phyloP scores from a whole-genome alignment of 2,329 filamentous ascomycete genomes.

The Endothia cerciana region DNA sequence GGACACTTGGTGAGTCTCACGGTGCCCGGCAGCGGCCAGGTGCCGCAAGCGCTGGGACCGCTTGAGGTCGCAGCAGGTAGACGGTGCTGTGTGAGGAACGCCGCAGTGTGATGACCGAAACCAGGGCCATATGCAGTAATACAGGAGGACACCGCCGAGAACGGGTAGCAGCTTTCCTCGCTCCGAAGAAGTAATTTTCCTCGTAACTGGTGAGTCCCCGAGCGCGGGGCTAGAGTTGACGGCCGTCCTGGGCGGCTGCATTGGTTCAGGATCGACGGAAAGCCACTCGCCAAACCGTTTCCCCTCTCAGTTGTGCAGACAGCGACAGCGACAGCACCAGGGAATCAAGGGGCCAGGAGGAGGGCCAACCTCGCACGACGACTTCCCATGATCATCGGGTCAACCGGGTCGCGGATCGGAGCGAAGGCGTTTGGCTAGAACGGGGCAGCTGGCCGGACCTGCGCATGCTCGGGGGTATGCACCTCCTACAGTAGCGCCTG shows the following conservation, averaged over 20 bases:
- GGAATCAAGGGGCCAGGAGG: background rate
- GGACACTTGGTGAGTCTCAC: background rate
- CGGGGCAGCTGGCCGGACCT: slow-evolving; percentile 3
- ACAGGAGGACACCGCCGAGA: slow-evolving; percentile 18
- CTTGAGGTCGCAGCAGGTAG: slow-evolving; percentile 13
- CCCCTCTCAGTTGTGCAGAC: background rate
- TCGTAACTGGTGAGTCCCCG: background rate
- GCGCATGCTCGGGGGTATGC: slow-evolving; percentile 2
- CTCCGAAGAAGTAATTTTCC: slow-evolving; percentile 8
- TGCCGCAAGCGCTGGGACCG: slow-evolving; percentile 18
- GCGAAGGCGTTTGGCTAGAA: slow-evolving; percentile 1
- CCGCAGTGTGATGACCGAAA: slow-evolving; percentile 17
- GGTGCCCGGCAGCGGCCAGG: slow-evolving; percentile 13
- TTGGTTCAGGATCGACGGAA: slow-evolving; percentile 18
- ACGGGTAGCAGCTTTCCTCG: slow-evolving; percentile 17
- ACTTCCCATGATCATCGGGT: slow-evolving; percentile 7
- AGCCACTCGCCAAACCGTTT: slow-evolving; percentile 12
- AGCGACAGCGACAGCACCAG: background rate
- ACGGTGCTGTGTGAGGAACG: slow-evolving; percentile 18
- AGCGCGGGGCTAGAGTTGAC: slow-evolving; percentile 5
- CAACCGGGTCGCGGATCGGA: background rate
- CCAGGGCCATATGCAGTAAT: slow-evolving; percentile 8
- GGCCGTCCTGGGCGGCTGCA: slow-evolving; percentile 7
- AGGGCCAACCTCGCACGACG: slow-evolving; percentile 13
- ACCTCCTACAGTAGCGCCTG: slow-evolving; percentile 6